Base-by-base conservation (phyloP, 306 rosid genomes). In the Rubus parviflorus region DNA sequence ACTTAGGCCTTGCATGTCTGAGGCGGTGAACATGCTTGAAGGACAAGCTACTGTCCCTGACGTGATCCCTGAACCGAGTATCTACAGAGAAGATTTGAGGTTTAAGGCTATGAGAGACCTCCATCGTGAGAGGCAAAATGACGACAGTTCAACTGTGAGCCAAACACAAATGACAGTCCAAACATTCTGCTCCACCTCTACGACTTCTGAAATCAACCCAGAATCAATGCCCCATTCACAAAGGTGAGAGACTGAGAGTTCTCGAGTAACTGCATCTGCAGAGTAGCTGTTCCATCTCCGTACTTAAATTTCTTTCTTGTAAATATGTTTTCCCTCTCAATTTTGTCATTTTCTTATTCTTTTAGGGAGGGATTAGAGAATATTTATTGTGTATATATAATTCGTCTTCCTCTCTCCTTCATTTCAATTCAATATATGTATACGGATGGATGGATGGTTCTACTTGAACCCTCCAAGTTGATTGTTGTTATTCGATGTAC, bases 101-200 rank as follows among this genome's bases (percentile, higher is more conserved):
- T 92, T 92, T 45, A 90, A 87, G 88, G 91, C 91, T 66, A 88
- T 92, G 84, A 85, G 90, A 81, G 95, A 92, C 82, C 81, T 88
- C 76, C 88, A 80, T 30, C 65, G 71, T 54, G 42, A 76, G 43
- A 45, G 75, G 79, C 45, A 81, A 60, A 70, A 49, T n/a, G 83
- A 77, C 57, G 82, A 77, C 57, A 83, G 88, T 81, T 65, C 20
- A 56, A 79, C 78, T 68, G 80, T n/a, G 75, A 84, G 77, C 83
- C 83, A 71, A 15, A 76, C 81, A 7, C 91, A 81, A 76, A 77
- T 75, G 19, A 14, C 78, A 1, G 47, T 13, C 64, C 83, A 68
- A 47, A 78, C 85, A 69, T 89, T 85, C 49, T 48, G 63, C 70
- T 80, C 90, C 17, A 45, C 87, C 63, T 67, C 83, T 42, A 64